A percentile compares a stretch with the other conserved stretches of the same genome.
These are phyloP conservation scores for Suillus variegatus DNA, from an alignment of 768 basidiomycete genomes.

Conservation along the genomic window DNA sequence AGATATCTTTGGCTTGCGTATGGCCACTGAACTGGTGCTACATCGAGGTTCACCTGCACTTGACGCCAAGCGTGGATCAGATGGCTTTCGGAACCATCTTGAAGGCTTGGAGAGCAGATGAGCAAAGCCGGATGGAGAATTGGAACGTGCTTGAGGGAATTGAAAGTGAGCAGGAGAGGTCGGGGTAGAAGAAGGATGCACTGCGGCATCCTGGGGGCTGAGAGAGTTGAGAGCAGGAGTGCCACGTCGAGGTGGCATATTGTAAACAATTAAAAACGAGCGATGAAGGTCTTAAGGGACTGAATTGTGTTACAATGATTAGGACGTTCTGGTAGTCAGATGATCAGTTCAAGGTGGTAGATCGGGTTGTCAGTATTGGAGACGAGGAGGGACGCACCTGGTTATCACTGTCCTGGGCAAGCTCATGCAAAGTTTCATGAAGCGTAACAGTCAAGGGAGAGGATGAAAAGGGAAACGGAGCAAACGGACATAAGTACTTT, in stretches of 20 bases:
- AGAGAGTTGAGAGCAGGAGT: slow-evolving; percentile 40
- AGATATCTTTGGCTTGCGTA: slow-evolving; percentile 77
- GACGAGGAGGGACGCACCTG: neutral
- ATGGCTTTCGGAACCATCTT: slow-evolving; percentile 72
- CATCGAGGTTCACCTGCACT: slow-evolving; percentile 46
- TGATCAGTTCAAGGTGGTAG: neutral
- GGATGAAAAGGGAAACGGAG: slow-evolving; percentile 2
- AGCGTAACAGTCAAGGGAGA: neutral
- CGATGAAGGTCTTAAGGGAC: slow-evolving; percentile 10
- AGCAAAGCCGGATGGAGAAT: slow-evolving; percentile 64
- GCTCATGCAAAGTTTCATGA: slow-evolving; percentile 2
- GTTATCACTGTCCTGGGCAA: neutral
- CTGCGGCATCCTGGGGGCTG: slow-evolving; percentile 37
- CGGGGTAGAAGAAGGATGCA: slow-evolving; percentile 22
- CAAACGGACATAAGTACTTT: slow-evolving; percentile 7
- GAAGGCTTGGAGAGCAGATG: slow-evolving; percentile 67
- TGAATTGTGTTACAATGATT: slow-evolving; percentile 8
- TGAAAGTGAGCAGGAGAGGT: slow-evolving; percentile 37
- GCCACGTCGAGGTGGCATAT: slow-evolving; percentile 55
- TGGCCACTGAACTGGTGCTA: slow-evolving; percentile 42
- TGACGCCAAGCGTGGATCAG: slow-evolving; percentile 48
- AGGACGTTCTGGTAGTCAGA: neutral
- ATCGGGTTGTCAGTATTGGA: neutral
- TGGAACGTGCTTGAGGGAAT: slow-evolving; percentile 52
- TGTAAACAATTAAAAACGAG: slow-evolving; percentile 13